Evolutionary conservation across 345 rosid species (phyloP), one percentile per base, ranked within the genome.

Genomic region (Eucalyptus melliodora): DNA sequence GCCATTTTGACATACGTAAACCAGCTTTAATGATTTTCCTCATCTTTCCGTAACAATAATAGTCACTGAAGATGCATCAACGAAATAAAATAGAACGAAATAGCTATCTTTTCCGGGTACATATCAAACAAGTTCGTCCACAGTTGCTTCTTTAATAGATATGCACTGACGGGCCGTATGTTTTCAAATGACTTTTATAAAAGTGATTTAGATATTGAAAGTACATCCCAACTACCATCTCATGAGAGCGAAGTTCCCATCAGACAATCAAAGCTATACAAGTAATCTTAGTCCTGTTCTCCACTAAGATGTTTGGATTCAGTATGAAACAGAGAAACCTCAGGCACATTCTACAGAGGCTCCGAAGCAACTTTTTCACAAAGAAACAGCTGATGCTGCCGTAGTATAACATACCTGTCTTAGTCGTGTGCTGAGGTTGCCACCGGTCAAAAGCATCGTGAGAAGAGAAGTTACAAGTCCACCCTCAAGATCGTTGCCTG

Each of bases 381-480:
- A 77, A 40, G 47, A 40, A 40, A 23, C 85, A 21, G 85, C 85
- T 77, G 85, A 40, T 77, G 27, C 85, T 77, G 30, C 85, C 24
- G 85, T 40, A 40, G 85, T 21, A 40, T 40, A 6, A 77, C 85
- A 21, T 91, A 93, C 96, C 96, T 95, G 95, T 93, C 92, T 93
- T 51, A 87, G 44, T 53, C 95, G 92, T 4, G 92, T 88, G 82
- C 92, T 50, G 9, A 89, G 91, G 88, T 93, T 91, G 50, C 95
- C 94, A 15, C 96, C 97, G 44, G 91, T 89, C 90, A 94, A 47
- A 89, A 97, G 96, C 95, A 95, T 94, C 83, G 95, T 60, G 89
- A 97, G 59, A 87, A 97, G 95, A 90, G 96, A 91, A 26, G 95
- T 89, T 55, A 97, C 93, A 53, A 93, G 4, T 86, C 96, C 97